Conservation (phyloP, 345 rosid genomes). For the Salix koriyanagi region DNA sequence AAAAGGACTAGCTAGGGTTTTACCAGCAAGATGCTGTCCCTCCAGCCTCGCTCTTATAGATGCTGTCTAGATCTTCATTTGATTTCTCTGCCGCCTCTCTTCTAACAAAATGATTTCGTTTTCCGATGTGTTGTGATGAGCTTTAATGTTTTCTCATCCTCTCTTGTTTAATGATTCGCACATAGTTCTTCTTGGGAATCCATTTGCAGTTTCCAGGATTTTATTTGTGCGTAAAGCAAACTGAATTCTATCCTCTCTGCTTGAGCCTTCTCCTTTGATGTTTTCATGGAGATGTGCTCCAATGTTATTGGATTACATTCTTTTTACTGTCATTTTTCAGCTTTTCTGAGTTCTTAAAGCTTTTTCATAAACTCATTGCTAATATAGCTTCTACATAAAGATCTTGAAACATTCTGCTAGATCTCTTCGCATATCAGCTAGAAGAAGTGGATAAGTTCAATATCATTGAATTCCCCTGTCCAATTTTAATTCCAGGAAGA, state of each 20-base stretch:
- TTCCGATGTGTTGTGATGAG: not conserved
- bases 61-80: not conserved
- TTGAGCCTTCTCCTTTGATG: slow-evolving; percentile 10
- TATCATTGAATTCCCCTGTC: too few species aligned
- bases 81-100: not conserved
- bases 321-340: not conserved
- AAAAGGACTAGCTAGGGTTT: not conserved
- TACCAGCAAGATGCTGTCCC: not conserved
- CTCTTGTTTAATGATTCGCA: not conserved
- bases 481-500: too few species aligned
- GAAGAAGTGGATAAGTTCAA: too few species aligned
- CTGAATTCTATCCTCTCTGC: slow-evolving; percentile 3
- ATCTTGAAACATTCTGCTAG: too few species aligned
- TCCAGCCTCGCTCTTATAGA: not conserved
- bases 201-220: slow-evolving; percentile 12
- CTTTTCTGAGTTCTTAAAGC: too few species aligned
- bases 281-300: slow-evolving; percentile 40
- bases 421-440: too few species aligned
- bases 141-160: not conserved
- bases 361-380: too few species aligned
- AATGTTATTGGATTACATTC: slow-evolving; percentile 44
- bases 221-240: slow-evolving; percentile 20
- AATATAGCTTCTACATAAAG: too few species aligned
- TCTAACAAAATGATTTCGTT: not conserved
- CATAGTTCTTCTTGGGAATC: slow-evolving; percentile 15